Evolutionary conservation across 257 asterid genomes (phyloP).

Genomic region (Nicotiana otophora): DNA sequence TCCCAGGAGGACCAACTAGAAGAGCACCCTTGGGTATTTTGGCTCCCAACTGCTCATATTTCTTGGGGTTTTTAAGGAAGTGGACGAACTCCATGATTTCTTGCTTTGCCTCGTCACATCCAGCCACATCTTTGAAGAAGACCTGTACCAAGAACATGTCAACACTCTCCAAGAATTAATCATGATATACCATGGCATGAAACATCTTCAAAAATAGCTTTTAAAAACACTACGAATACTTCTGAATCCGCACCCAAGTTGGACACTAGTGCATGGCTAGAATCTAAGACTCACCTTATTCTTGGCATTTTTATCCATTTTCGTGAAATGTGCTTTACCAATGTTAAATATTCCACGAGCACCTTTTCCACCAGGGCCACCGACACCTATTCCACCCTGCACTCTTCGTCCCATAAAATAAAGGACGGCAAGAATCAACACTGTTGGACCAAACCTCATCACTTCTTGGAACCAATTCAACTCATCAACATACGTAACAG

Average conservation of each 20-base stretch:
- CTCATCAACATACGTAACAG: slow-evolving; percentile 54
- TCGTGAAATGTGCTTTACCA: slow-evolving; percentile 71
- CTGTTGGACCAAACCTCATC: slow-evolving; percentile 33
- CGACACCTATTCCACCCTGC: slow-evolving; percentile 50
- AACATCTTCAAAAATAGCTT: background rate
- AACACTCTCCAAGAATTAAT: background rate
- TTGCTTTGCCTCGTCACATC: slow-evolving; percentile 94
- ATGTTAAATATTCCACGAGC: slow-evolving; percentile 67
- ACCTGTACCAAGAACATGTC: slow-evolving; percentile 33
- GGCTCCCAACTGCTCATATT: slow-evolving; percentile 77
- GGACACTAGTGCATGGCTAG: background rate
- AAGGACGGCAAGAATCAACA: slow-evolving; percentile 37
- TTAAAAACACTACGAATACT: background rate
- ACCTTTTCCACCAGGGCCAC: slow-evolving; percentile 69
- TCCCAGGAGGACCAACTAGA: slow-evolving; percentile 93
- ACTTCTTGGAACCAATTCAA: slow-evolving; percentile 42
- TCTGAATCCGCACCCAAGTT: background rate
- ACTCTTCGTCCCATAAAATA: slow-evolving; percentile 40
- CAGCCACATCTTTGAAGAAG: slow-evolving; percentile 88
- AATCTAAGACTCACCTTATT: slow-evolving; percentile 48
- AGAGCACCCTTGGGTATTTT: slow-evolving; percentile 92
- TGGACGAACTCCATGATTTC: slow-evolving; percentile 97
- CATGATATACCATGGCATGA: background rate
- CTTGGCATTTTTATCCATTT: slow-evolving; percentile 77
- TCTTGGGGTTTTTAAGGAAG: slow-evolving; percentile 82